Evolutionary conservation across 495 filamentous ascomycete genomes (phyloP).

Genomic region (Penicillium psychrofluorescens): DNA sequence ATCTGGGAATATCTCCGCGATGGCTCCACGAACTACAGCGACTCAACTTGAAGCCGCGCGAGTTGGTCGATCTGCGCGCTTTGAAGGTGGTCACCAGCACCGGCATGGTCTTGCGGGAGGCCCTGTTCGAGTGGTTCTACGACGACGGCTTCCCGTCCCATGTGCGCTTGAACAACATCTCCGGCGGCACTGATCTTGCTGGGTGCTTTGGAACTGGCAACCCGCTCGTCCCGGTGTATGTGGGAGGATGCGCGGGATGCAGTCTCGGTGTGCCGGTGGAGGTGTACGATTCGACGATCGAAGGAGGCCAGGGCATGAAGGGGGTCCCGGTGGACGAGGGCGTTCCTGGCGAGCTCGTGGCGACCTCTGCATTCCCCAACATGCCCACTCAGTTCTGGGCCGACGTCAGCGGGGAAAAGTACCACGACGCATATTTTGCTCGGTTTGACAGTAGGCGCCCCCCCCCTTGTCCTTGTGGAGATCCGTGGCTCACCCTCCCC

Average conservation of each 20-base stretch:
- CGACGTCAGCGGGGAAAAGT: constrained; percentile 46
- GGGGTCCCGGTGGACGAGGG: constrained; percentile 51
- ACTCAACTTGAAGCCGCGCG: constrained; percentile 47
- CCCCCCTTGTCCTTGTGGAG: background rate
- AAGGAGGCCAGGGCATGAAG: constrained; percentile 43
- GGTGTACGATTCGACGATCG: constrained; percentile 54
- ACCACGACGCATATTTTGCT: constrained; percentile 65
- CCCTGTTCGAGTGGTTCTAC: constrained; percentile 77
- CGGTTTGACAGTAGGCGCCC: constrained; percentile 45
- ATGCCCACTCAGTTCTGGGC: constrained; percentile 69
- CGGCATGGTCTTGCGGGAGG: constrained; percentile 70
- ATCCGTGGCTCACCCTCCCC: background rate
- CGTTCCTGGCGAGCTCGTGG: constrained; percentile 66
- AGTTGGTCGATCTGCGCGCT: constrained; percentile 51
- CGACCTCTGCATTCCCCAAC: constrained; percentile 61
- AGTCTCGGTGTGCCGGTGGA: constrained; percentile 57
- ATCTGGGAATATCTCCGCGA: constrained; percentile 64
- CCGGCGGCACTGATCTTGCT: constrained; percentile 72
- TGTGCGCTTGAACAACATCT: constrained; percentile 63
- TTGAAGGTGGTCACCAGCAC: constrained; percentile 58
- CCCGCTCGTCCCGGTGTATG: constrained; percentile 61
- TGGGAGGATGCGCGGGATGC: constrained; percentile 61
- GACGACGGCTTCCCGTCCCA: constrained; percentile 61
- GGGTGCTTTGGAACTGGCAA: constrained; percentile 65
- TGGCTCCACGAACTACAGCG: constrained; percentile 66